Conservation (phyloP, 805 yeast species). For the Myxozyma sirexii region DNA sequence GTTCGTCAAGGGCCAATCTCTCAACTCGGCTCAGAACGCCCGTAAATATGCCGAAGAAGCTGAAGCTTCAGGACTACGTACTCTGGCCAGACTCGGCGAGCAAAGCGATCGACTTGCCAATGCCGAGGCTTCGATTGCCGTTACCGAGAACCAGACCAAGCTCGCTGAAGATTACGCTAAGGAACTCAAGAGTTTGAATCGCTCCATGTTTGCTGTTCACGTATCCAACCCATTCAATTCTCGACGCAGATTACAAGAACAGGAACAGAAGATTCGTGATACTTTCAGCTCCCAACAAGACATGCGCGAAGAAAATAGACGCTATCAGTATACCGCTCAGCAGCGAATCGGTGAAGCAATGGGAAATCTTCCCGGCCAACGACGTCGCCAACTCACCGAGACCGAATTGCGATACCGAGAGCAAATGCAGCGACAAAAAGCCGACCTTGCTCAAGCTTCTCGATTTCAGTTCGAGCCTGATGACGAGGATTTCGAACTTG, state of each 20-base stretch:
- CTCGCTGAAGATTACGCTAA: constrained; percentile 81
- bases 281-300: constrained; percentile 65
- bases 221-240: constrained; percentile 88
- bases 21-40: constrained; percentile 83
- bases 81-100: constrained; percentile 90
- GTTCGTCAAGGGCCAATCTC: constrained; percentile 83
- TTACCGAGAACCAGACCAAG: constrained; percentile 78
- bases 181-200: constrained; percentile 74
- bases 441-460: constrained; percentile 58
- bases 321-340: constrained; percentile 63
- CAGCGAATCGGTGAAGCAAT: constrained; percentile 62
- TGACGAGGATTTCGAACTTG: constrained; percentile 90
- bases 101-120: constrained; percentile 84
- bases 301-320: constrained; percentile 62
- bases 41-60: constrained; percentile 71
- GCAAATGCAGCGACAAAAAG: constrained; percentile 55
- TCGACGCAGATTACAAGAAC: constrained; percentile 69
- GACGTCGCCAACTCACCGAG: constrained; percentile 30
- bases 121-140: constrained; percentile 73
- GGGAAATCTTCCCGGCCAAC: constrained; percentile 35
- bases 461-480: constrained; percentile 85
- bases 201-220: constrained; percentile 78
- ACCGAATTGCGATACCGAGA: constrained; percentile 28
- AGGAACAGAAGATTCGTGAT: constrained; percentile 67
- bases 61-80: constrained; percentile 73